phyloP scores from a whole-genome alignment of 2,329 filamentous ascomycete genomes.

The Cyclaneusma minus region DNA sequence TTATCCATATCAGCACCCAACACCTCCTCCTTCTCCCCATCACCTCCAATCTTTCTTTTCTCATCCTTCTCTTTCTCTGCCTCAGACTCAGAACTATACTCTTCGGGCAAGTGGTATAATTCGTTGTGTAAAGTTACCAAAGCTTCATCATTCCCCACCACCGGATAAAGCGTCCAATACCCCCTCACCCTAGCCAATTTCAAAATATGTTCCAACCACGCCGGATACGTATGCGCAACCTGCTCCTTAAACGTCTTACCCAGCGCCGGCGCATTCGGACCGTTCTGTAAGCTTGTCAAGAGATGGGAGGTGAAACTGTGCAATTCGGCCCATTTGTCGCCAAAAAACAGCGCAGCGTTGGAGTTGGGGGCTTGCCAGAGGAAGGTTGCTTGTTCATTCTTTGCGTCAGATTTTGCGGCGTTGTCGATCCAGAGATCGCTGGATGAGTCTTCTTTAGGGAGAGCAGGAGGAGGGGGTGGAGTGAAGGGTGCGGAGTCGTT shows the following conservation, averaged over 20 bases:
- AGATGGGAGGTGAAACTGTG: slow-evolving; percentile 55
- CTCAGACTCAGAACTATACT: slow-evolving; percentile 24
- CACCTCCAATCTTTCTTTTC: slow-evolving; percentile 11
- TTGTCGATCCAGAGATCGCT: slow-evolving; percentile 8
- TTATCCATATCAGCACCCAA: neutral
- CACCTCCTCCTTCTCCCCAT: slow-evolving; percentile 16
- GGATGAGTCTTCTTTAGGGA: slow-evolving; percentile 7
- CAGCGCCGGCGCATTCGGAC: slow-evolving; percentile 21
- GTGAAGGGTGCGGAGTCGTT: slow-evolving; percentile 42
- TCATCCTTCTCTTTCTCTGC: slow-evolving; percentile 10
- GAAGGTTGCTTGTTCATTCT: slow-evolving; percentile 27
- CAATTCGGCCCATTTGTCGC: slow-evolving; percentile 74
- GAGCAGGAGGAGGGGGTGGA: slow-evolving; percentile 26
- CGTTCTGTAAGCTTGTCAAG: slow-evolving; percentile 15
- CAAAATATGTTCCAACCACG: slow-evolving; percentile 66
- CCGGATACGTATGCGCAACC: slow-evolving; percentile 49
- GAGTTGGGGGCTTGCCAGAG: slow-evolving; percentile 76
- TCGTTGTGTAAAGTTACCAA: slow-evolving; percentile 69
- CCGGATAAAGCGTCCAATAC: slow-evolving; percentile 69
- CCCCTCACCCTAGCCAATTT: slow-evolving; percentile 62
- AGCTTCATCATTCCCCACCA: slow-evolving; percentile 13
- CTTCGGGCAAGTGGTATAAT: slow-evolving; percentile 58
- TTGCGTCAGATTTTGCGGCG: no score
- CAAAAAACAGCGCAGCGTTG: slow-evolving; percentile 69
- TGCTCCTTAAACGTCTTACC: slow-evolving; percentile 34